phyloP scores from a whole-genome alignment of 2,329 filamentous ascomycete genomes.

The Ophiostoma australiae region DNA sequence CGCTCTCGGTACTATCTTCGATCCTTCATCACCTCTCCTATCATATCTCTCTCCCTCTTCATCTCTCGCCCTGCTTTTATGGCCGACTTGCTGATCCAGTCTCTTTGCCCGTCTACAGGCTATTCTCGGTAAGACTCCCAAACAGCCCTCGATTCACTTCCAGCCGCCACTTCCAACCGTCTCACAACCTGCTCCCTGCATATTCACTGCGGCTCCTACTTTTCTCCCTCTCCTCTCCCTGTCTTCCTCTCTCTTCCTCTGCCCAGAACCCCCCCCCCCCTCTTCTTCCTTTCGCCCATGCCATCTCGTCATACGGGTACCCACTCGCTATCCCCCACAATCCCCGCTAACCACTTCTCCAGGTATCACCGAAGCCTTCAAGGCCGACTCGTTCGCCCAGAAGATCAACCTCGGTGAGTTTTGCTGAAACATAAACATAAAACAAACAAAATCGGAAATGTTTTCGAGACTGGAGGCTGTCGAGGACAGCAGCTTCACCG shows the following conservation, averaged over 20 bases:
- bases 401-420: conserved; percentile 90
- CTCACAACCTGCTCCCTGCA: background rate
- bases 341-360: conserved; percentile 29
- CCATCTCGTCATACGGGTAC: background rate
- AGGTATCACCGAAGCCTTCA: conserved; percentile 98
- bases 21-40: conserved; percentile 4
- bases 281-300: conserved; percentile 13
- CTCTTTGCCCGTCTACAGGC: conserved; percentile 21
- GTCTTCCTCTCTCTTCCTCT: background rate
- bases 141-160: background rate
- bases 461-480: background rate
- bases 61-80: background rate
- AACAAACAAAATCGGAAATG: background rate
- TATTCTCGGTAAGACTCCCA: conserved; percentile 24
- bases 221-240: background rate
- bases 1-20: background rate
- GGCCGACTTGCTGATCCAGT: conserved; percentile 19
- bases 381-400: conserved; percentile 85
- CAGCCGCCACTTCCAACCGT: background rate
- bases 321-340: conserved; percentile 11
- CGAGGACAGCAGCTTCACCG: background rate
- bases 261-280: too few species aligned
- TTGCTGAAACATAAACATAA: background rate
- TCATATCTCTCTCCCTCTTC: background rate
- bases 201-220: background rate